phyloP scores from a whole-genome alignment of 805 yeast species.

The Nakazawaea siamensis region DNA sequence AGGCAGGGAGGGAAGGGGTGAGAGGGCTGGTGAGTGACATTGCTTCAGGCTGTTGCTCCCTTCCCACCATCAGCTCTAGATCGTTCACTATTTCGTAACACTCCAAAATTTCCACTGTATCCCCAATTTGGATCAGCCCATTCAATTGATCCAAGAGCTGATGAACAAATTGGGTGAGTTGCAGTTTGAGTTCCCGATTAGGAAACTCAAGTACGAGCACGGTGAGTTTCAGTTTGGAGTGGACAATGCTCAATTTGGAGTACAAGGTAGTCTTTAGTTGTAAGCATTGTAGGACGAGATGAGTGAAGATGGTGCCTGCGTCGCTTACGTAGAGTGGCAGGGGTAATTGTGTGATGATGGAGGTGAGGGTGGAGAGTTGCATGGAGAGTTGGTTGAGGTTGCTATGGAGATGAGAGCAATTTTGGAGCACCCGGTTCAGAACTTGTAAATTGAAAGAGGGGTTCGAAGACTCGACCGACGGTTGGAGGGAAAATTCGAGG shows the following conservation, averaged over 20 bases:
- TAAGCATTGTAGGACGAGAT: slow-evolving; percentile 34
- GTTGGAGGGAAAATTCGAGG: too few relatives aligned
- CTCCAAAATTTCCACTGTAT: slow-evolving; percentile 52
- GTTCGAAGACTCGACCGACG: too few relatives aligned
- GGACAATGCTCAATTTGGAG: slow-evolving; percentile 46
- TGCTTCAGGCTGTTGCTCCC: too few relatives aligned
- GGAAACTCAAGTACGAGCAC: slow-evolving; percentile 38
- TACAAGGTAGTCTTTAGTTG: slow-evolving; percentile 41
- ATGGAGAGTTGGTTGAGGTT: slow-evolving; percentile 31
- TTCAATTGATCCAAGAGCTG: slow-evolving; percentile 52
- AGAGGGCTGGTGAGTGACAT: too few relatives aligned
- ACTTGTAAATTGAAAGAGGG: too few relatives aligned
- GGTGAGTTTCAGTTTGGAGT: slow-evolving; percentile 58
- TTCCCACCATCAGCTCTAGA: slow-evolving; percentile 70
- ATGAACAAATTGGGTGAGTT: slow-evolving; percentile 42
- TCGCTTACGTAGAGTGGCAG: too few relatives aligned
- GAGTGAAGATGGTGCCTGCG: slow-evolving; percentile 41
- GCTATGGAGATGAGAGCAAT: slow-evolving; percentile 39
- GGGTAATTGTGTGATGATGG: slow-evolving; percentile 29
- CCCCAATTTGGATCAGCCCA: slow-evolving; percentile 41
- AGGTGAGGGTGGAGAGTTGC: slow-evolving; percentile 39
- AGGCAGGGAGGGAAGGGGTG: background rate
- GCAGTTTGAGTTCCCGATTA: slow-evolving; percentile 13
- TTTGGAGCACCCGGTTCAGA: slow-evolving; percentile 43
- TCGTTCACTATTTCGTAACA: slow-evolving; percentile 61